A percentile compares a stretch with the other conserved stretches of the same genome.
Evolutionary conservation across 2,329 filamentous ascomycete species (phyloP).

Genomic region (Westerdykella sp.): DNA sequence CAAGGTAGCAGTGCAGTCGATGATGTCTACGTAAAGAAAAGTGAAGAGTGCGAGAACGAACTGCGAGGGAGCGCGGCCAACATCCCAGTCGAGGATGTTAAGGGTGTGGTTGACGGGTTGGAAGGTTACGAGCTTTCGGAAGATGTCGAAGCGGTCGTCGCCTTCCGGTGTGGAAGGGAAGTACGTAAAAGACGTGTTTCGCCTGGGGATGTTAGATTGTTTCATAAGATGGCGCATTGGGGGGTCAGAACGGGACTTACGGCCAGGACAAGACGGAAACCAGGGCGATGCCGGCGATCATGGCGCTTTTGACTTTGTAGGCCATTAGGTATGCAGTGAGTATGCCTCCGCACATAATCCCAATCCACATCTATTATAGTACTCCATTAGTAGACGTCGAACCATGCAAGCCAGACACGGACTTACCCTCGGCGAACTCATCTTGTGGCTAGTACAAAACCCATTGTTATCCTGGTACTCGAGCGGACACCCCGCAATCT

Average conservation of each 20-base stretch:
- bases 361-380: slow-evolving; percentile 64
- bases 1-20: slow-evolving; percentile 79
- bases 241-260: slow-evolving; percentile 17
- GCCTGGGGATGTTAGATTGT: slow-evolving; percentile 30
- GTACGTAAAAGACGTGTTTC: slow-evolving; percentile 67
- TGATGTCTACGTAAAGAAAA: slow-evolving; percentile 86
- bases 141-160: slow-evolving; percentile 69
- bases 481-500: slow-evolving; percentile 67
- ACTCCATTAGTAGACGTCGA: slow-evolving; percentile 2
- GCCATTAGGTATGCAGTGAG: slow-evolving; percentile 75
- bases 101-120: slow-evolving; percentile 66
- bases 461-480: slow-evolving; percentile 48
- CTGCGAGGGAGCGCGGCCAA: slow-evolving; percentile 60
- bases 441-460: slow-evolving; percentile 62
- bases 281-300: slow-evolving; percentile 74
- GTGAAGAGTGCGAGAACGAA: slow-evolving; percentile 80
- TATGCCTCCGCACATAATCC: slow-evolving; percentile 77
- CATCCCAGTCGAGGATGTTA: slow-evolving; percentile 66
- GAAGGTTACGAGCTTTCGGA: slow-evolving; percentile 77
- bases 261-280: slow-evolving; percentile 89
- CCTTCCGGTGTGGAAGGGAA: slow-evolving; percentile 68
- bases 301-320: slow-evolving; percentile 79
- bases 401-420: background rate
- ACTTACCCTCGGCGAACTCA: slow-evolving; percentile 63
- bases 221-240: background rate